Percentiles rank a stretch among this genome's conserved stretches.
Evolutionary conservation across 306 rosid genomes (phyloP).

Genomic region (Glycine latifolia): DNA sequence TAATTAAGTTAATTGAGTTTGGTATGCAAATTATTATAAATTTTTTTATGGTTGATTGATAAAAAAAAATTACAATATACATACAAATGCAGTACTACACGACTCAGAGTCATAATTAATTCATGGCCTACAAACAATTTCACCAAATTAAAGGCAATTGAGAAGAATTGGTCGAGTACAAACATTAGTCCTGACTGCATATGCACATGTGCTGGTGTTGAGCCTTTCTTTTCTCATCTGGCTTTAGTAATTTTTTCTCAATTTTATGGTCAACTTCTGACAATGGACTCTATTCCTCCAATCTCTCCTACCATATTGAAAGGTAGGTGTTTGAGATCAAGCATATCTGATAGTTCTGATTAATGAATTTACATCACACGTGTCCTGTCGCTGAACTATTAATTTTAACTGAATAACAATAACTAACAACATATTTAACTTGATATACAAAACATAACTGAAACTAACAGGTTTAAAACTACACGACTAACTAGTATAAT

Average conservation of each 20-base stretch:
- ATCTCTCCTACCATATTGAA: neutral
- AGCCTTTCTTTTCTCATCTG: neutral
- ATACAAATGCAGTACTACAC: too few relatives aligned
- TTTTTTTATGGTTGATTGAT: too few relatives aligned
- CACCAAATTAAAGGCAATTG: neutral
- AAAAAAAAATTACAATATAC: too few relatives aligned
- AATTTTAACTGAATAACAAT: neutral
- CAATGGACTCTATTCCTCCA: neutral
- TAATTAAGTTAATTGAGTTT: too few relatives aligned
- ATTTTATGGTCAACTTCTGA: neutral
- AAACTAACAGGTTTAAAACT: neutral
- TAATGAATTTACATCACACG: neutral
- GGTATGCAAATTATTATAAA: too few relatives aligned
- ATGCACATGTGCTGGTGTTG: neutral
- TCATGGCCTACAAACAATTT: neutral
- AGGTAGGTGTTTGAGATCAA: neutral
- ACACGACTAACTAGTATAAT: neutral
- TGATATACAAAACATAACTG: neutral
- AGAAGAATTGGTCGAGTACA: neutral
- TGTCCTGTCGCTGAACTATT: too few relatives aligned
- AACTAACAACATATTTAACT: neutral
- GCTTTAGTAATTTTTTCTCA: neutral
- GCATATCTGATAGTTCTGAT: neutral
- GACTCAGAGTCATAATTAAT: too few relatives aligned
- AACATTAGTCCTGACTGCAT: neutral